These are phyloP conservation scores for Cladophialophora bantiana DNA, from an alignment of 2,329 filamentous ascomycete genomes.

Conservation along the genomic window DNA sequence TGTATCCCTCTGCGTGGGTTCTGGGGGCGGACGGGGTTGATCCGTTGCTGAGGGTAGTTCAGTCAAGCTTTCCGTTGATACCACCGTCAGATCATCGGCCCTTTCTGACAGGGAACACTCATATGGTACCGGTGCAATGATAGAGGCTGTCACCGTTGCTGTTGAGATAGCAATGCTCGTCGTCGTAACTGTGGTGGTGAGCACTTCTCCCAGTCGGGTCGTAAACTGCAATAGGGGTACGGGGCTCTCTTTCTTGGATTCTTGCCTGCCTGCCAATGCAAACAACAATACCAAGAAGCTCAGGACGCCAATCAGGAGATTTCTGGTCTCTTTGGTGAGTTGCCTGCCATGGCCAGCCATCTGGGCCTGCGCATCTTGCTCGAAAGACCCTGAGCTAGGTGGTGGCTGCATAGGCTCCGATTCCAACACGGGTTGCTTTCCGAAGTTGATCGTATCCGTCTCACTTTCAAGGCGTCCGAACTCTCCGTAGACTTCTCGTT, in stretches of 20 bases:
- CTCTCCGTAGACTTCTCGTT: slow-evolving; percentile 38
- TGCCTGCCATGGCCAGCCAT: slow-evolving; percentile 62
- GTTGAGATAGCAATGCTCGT: slow-evolving; percentile 25
- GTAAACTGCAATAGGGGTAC: not conserved
- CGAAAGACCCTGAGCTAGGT: slow-evolving; percentile 36
- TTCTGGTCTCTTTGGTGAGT: slow-evolving; percentile 60
- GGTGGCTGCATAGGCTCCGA: slow-evolving; percentile 4
- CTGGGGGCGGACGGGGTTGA: not conserved
- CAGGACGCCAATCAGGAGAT: slow-evolving; percentile 59
- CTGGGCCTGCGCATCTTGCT: slow-evolving; percentile 61
- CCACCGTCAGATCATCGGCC: not conserved
- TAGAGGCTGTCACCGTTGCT: slow-evolving; percentile 22
- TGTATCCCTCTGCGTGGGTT: not conserved
- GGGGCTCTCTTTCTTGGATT: not conserved
- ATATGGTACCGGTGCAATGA: not conserved
- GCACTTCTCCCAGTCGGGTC: slow-evolving; percentile 14
- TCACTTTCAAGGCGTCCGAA: slow-evolving; percentile 27
- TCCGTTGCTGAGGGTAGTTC: not conserved
- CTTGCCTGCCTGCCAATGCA: slow-evolving; percentile 32
- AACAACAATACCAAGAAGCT: slow-evolving; percentile 54
- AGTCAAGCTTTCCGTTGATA: not conserved
- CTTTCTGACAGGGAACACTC: not conserved
- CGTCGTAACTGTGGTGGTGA: slow-evolving; percentile 30
- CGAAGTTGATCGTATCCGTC: slow-evolving; percentile 26
- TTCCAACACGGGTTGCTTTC: not conserved